Evolutionary conservation across 2,329 filamentous ascomycete genomes (phyloP), one percentile per base, ranked within the genome.

Genomic region (Pseudogymnoascus sp.): DNA sequence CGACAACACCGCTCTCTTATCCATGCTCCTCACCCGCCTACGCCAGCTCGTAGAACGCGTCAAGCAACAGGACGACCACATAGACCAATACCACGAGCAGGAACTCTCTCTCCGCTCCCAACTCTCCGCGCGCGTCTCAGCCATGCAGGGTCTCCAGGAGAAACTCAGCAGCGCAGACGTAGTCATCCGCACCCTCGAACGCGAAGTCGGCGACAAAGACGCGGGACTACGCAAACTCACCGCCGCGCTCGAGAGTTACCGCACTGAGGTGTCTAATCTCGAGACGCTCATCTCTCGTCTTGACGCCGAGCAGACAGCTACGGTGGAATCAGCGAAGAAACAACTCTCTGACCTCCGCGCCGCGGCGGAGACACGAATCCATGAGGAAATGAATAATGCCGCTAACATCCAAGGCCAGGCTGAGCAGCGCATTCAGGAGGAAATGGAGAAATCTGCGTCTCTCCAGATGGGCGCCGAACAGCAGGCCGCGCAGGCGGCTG

Each of bases 81-180:
- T 87, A 35, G 83, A 86, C 68, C 81, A 86, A 72, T 84, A 85
- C 71, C 82, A 83, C 68, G 77, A 77, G 21, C 77, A 82, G 5
- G 83, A 86, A 72, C 72, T 76, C 0, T 80, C 79, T 0, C 74
- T 87, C 10, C 78, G 83, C 1, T 78, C 82, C 65, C 83, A 87
- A 67, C 78, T 87, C 3, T 74, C 76, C 8, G 77, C 80, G 0
- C 76, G 82, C 0, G 79, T 83, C 0, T 75, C 76, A 0, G 80
- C 77, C 15, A 81, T 82, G 75, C 79, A 82, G 33, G 72, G 70
- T 0, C 71, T 85, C 27, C 73, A 72, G n/a, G 70, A 67, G 0
- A 77, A 82, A 60, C 72, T 82, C 15, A 61, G 62, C 1, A 58
- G 61, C 15, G 65, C 68, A 1, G 67, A 65, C 7, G 59, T 48